These are phyloP conservation scores for Xylaria intraflava DNA, from an alignment of 495 filamentous ascomycete species.

Conservation along the genomic window DNA sequence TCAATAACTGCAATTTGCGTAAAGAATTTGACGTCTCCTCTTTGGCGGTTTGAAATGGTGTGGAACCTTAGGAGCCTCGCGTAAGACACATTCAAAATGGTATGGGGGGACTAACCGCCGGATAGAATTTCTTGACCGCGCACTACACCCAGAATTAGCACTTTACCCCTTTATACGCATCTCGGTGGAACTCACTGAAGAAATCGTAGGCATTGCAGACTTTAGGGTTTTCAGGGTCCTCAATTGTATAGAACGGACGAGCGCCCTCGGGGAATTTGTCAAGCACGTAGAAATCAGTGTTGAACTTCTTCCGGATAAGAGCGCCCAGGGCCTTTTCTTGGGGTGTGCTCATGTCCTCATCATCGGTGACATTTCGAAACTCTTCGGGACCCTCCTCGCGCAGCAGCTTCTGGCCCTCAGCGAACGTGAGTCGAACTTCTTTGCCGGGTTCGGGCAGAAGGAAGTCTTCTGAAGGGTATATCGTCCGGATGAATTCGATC, in stretches of 20 bases:
- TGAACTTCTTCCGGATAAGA: constrained; percentile 76
- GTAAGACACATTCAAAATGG: not conserved
- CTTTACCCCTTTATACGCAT: not conserved
- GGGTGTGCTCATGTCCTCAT: constrained; percentile 75
- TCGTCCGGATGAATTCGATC: constrained; percentile 60
- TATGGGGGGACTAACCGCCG: constrained; percentile 45
- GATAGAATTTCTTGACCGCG: constrained; percentile 85
- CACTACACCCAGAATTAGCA: constrained; percentile 38
- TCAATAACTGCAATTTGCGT: not conserved
- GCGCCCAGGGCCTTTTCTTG: constrained; percentile 87
- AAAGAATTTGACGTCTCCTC: too few species aligned
- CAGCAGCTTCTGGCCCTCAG: constrained; percentile 75
- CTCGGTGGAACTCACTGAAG: constrained; percentile 39
- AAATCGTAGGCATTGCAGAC: constrained; percentile 76
- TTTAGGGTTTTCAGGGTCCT: constrained; percentile 57
- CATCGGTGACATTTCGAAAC: constrained; percentile 57
- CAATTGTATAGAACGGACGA: constrained; percentile 83
- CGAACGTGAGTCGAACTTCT: constrained; percentile 75
- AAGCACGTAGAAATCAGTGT: constrained; percentile 86
- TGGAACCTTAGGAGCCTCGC: too few species aligned
- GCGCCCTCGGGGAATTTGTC: constrained; percentile 85
- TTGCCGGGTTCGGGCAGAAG: constrained; percentile 57
- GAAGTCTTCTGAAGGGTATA: constrained; percentile 49
- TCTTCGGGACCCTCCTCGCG: constrained; percentile 72
- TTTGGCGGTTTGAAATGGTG: too few species aligned